Percentiles rank a stretch among this genome's conserved stretches.
Evolutionary conservation across 1,139 yeast genomes (phyloP).

Genomic region (Diutina sp.): DNA sequence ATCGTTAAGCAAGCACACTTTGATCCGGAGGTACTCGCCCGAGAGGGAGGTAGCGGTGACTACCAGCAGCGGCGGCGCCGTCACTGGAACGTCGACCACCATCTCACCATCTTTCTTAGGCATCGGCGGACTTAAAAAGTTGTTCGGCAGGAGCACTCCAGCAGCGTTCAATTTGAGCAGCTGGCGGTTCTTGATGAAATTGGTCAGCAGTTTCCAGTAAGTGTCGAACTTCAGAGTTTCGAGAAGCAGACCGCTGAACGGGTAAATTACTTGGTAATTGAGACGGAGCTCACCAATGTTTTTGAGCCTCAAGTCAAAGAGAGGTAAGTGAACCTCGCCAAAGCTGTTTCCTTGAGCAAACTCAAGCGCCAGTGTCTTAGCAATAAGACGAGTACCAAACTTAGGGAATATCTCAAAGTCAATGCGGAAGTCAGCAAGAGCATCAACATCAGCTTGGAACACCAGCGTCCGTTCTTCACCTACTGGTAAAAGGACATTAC

Average conservation of each 20-base stretch:
- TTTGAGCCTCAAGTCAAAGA: constrained; percentile 70
- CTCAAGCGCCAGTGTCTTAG: constrained; percentile 70
- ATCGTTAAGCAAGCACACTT: constrained; percentile 65
- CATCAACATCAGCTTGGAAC: constrained; percentile 75
- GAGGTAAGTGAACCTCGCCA: constrained; percentile 49
- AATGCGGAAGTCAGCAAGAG: constrained; percentile 50
- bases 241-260: constrained; percentile 75
- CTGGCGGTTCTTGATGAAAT: constrained; percentile 21
- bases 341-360: constrained; percentile 34
- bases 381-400: constrained; percentile 84
- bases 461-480: constrained; percentile 42
- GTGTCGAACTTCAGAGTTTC: constrained; percentile 92
- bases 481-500: constrained; percentile 71
- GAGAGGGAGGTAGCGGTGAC: constrained; percentile 87
- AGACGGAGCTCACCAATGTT: constrained; percentile 74
- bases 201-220: constrained; percentile 84
- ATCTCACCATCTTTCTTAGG: background rate
- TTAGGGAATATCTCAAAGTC: constrained; percentile 92
- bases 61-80: constrained; percentile 27
- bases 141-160: constrained; percentile 31
- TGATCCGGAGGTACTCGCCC: constrained; percentile 65
- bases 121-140: constrained; percentile 20
- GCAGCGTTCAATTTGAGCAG: constrained; percentile 23
- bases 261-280: constrained; percentile 73
- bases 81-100: background rate